phyloP scores from a whole-genome alignment of 441 rosid species.

The Pelargonium australe region DNA sequence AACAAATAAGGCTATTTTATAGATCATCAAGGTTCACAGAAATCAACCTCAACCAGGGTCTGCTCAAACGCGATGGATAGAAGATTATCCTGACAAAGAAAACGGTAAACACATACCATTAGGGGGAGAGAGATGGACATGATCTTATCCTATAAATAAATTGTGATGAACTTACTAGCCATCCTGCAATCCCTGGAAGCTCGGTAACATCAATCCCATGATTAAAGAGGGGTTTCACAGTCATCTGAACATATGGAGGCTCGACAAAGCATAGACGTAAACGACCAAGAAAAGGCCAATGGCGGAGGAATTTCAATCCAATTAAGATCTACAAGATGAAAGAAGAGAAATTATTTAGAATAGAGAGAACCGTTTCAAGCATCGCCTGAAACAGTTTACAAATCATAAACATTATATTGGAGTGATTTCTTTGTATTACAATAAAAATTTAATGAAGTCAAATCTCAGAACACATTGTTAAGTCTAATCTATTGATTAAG shows the following conservation, averaged over 20 bases:
- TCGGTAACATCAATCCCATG: constrained; percentile 82
- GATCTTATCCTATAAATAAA: constrained; percentile 12
- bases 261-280: constrained; percentile 90
- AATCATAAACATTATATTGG: background rate
- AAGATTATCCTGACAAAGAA: constrained; percentile 63
- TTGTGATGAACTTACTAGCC: constrained; percentile 65
- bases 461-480: too few species aligned
- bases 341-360: background rate
- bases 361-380: background rate
- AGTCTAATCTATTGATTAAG: too few species aligned
- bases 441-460: too few species aligned
- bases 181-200: constrained; percentile 93
- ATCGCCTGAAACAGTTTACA: background rate
- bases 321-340: constrained; percentile 55
- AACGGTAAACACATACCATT: constrained; percentile 26
- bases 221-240: constrained; percentile 64
- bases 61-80: constrained; percentile 81
- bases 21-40: constrained; percentile 25
- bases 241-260: constrained; percentile 93
- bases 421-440: too few species aligned
- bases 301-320: constrained; percentile 76
- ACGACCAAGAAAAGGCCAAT: constrained; percentile 90
- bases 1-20: background rate
- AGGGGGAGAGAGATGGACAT: constrained; percentile 17
- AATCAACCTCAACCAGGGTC: constrained; percentile 78